Percentiles rank a stretch among this genome's conserved stretches.
phyloP scores from a whole-genome alignment of 495 filamentous ascomycete species.

The Xylaria longipes region DNA sequence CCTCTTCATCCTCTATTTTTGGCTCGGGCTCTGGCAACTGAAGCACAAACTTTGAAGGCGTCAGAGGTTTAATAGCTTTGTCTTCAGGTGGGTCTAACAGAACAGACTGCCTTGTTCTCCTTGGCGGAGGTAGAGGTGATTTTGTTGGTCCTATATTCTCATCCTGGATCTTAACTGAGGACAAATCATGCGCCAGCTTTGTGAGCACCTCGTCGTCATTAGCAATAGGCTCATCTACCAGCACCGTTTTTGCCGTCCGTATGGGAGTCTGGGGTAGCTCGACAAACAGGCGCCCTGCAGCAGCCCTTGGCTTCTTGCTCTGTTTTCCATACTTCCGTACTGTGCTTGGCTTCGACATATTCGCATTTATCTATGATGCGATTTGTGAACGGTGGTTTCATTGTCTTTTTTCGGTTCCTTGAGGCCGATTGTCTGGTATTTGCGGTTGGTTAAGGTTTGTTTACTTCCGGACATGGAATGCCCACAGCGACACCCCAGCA shows the following conservation, averaged over 20 bases:
- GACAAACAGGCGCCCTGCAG: conserved; percentile 44
- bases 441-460: neutral
- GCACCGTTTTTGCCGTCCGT: conserved; percentile 22
- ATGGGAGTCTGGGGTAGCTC: conserved; percentile 50
- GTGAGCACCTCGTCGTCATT: conserved; percentile 15
- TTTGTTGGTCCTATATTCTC: conserved; percentile 22
- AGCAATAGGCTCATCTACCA: conserved; percentile 6
- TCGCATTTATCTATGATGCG: neutral
- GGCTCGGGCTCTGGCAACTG: conserved; percentile 6
- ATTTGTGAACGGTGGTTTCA: neutral
- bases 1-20: conserved; percentile 7
- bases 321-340: conserved; percentile 54
- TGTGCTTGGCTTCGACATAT: conserved; percentile 44
- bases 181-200: conserved; percentile 27
- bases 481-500: conserved; percentile 16
- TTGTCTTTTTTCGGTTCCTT: neutral
- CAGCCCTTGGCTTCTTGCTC: conserved; percentile 35
- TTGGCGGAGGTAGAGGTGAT: conserved; percentile 26
- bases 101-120: conserved; percentile 31
- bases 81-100: conserved; percentile 24
- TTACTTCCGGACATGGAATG: conserved; percentile 6
- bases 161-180: conserved; percentile 32
- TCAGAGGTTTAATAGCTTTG: conserved; percentile 13
- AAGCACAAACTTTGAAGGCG: conserved; percentile 10
- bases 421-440: neutral